These are phyloP conservation scores for Nakazawaea siamensis DNA, from an alignment of 805 yeast genomes.

Conservation along the genomic window DNA sequence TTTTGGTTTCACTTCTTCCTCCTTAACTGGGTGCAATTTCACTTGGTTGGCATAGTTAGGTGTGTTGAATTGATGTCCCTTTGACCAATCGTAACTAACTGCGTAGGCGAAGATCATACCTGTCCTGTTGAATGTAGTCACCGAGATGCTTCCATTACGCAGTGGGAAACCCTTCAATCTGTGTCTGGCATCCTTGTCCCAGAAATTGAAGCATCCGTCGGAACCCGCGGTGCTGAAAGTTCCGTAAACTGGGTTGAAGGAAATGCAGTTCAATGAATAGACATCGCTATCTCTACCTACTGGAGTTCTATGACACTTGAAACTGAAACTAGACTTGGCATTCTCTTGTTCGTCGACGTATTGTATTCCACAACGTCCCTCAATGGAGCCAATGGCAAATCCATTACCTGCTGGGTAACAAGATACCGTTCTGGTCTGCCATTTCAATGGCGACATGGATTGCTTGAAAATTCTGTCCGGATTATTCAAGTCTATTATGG, in stretches of 20 bases:
- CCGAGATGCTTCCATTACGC: conserved; percentile 59
- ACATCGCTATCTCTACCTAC: conserved; percentile 57
- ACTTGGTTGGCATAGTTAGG: conserved; percentile 69
- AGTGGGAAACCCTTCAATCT: conserved; percentile 76
- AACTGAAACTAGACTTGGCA: conserved; percentile 68
- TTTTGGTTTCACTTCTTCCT: conserved; percentile 73
- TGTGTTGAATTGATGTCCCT: conserved; percentile 74
- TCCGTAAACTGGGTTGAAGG: conserved; percentile 84
- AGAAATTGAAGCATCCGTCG: conserved; percentile 88
- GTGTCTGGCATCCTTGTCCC: conserved; percentile 93
- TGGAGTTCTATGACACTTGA: conserved; percentile 83
- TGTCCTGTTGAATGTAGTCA: conserved; percentile 70
- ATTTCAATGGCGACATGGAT: conserved; percentile 69
- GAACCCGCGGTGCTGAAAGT: conserved; percentile 92
- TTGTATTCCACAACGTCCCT: conserved; percentile 93
- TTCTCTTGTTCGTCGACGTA: conserved; percentile 82
- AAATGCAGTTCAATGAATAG: conserved; percentile 71
- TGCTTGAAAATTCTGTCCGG: conserved; percentile 80
- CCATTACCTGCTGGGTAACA: conserved; percentile 93
- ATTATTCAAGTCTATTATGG: conserved; percentile 67
- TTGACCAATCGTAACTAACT: conserved; percentile 90
- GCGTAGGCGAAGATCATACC: conserved; percentile 91
- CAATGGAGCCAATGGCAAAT: conserved; percentile 86
- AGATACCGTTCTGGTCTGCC: conserved; percentile 76
- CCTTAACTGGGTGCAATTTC: conserved; percentile 77